Evolutionary conservation across 768 basidiomycete species (phyloP).

Genomic region (Crepidotus variabilis): DNA sequence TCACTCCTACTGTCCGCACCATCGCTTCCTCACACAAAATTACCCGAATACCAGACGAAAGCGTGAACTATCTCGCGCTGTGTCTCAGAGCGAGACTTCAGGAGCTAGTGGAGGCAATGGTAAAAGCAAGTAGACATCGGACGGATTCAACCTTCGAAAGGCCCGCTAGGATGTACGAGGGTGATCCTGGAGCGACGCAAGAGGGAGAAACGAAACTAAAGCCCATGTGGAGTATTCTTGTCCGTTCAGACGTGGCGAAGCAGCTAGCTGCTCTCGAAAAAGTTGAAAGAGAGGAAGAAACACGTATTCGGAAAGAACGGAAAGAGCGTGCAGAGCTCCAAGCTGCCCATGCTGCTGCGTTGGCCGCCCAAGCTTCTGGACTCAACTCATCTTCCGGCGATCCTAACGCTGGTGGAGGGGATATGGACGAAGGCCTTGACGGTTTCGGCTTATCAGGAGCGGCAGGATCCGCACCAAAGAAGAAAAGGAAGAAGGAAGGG

Average conservation of each 20-base stretch:
- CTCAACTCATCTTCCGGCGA: constrained; percentile 13
- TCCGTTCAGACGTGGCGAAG: constrained; percentile 78
- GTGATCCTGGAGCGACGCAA: constrained; percentile 28
- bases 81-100: constrained; percentile 74
- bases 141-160: constrained; percentile 68
- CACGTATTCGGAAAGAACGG: constrained; percentile 66
- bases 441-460: constrained; percentile 12
- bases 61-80: constrained; percentile 74
- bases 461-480: constrained; percentile 45
- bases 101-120: constrained; percentile 64
- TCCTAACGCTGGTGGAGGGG: constrained; percentile 14
- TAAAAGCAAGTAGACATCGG: constrained; percentile 64
- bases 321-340: constrained; percentile 74
- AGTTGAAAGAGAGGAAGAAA: constrained; percentile 82
- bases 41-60: constrained; percentile 61
- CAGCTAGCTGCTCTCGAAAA: constrained; percentile 74
- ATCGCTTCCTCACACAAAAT: constrained; percentile 69
- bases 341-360: constrained; percentile 63
- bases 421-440: constrained; percentile 11
- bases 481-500: constrained; percentile 82
- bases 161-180: constrained; percentile 60
- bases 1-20: constrained; percentile 65
- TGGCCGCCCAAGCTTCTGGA: constrained; percentile 54
- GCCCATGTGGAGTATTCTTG: constrained; percentile 80
- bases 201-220: constrained; percentile 14